Conservation (phyloP, 768 basidiomycete species). For the Hypholoma sublateritium region DNA sequence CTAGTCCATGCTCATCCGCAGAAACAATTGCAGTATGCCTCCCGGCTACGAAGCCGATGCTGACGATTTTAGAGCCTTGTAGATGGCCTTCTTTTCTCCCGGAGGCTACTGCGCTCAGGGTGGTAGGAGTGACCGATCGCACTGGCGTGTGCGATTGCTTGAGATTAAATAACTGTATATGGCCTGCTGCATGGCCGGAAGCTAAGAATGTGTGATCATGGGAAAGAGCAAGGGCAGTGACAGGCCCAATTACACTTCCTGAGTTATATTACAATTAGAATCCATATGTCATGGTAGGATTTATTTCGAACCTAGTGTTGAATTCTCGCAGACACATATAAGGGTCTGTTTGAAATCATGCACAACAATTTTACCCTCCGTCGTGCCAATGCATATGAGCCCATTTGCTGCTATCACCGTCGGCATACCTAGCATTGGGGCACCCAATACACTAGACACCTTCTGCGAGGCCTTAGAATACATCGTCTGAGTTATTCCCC, state of each 20-base stretch:
- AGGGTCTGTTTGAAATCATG: constrained; percentile 91
- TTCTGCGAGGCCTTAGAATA: constrained; percentile 56
- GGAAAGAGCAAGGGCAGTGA: constrained; percentile 89
- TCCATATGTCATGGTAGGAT: background rate
- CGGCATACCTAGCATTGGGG: constrained; percentile 60
- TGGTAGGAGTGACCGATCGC: constrained; percentile 70
- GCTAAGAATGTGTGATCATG: constrained; percentile 93
- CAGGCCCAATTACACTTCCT: constrained; percentile 68
- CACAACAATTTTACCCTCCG: constrained; percentile 72
- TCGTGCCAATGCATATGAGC: constrained; percentile 86
- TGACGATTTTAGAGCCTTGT: constrained; percentile 73
- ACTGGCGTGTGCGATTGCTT: constrained; percentile 66
- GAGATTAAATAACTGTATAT: constrained; percentile 86
- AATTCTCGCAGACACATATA: constrained; percentile 75
- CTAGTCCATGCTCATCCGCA: constrained; percentile 87
- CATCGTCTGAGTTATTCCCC: constrained; percentile 55
- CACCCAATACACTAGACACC: constrained; percentile 60
- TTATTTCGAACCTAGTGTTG: constrained; percentile 51
- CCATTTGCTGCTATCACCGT: constrained; percentile 86
- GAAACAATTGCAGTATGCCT: constrained; percentile 92
- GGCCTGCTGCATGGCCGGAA: constrained; percentile 81
- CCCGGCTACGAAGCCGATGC: constrained; percentile 83
- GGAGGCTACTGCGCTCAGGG: constrained; percentile 63
- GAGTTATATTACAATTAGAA: constrained; percentile 20
- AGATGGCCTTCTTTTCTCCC: constrained; percentile 88